Conservation (phyloP, 169 alveolate genomes). For the Plasmodium gonderi region DNA sequence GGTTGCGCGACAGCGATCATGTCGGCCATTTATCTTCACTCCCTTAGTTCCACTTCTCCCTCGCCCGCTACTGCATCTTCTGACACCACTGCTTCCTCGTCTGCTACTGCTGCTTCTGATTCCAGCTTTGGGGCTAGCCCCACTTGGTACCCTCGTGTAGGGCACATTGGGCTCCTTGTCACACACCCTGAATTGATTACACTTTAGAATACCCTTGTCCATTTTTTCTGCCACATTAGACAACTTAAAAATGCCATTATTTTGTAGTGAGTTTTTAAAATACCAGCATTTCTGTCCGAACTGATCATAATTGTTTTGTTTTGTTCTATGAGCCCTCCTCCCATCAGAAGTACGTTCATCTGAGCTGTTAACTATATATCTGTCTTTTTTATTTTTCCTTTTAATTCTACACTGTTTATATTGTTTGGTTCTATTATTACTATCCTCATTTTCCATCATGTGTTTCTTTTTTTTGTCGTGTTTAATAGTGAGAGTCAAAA, state of each 20-base stretch:
- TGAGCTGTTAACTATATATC: not conserved
- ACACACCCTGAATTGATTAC: not conserved
- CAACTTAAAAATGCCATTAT: not conserved
- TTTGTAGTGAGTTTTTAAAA: slow-evolving; percentile 22
- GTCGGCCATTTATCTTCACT: not conserved
- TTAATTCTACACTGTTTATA: too few relatives aligned
- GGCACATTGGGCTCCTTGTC: too few relatives aligned
- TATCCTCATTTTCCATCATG: not conserved
- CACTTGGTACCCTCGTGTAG: too few relatives aligned
- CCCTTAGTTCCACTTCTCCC: not conserved
- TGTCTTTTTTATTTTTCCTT: not conserved
- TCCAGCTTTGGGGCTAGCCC: not conserved
- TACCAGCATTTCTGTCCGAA: not conserved
- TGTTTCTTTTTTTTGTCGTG: not conserved
- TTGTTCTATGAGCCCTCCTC: not conserved
- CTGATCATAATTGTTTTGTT: not conserved
- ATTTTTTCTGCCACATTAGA: slow-evolving; percentile 11
- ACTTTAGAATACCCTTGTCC: not conserved
- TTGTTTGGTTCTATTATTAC: not conserved
- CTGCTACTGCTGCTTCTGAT: not conserved
- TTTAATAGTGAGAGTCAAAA: not conserved
- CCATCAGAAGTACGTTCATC: not conserved
- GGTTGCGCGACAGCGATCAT: not conserved
- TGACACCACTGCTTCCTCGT: not conserved
- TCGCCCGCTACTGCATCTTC: not conserved